Conservation (phyloP, 2,329 filamentous ascomycete genomes). For the Geosmithia putterillii region DNA sequence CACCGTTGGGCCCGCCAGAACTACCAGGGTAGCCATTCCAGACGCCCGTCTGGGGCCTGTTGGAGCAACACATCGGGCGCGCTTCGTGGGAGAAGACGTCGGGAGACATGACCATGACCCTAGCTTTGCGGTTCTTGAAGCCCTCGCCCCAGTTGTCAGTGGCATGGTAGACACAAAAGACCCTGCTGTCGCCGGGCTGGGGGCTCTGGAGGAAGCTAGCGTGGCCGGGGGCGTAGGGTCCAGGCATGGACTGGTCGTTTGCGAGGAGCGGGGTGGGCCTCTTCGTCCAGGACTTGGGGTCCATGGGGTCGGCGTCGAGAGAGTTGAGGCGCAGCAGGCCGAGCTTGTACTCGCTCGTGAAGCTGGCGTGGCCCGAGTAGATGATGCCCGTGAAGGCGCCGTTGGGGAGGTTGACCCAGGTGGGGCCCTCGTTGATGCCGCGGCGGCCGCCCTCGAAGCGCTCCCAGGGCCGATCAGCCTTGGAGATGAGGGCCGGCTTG, state of each 20-base stretch:
- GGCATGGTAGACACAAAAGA: slow-evolving; percentile 6
- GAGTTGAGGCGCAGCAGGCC: slow-evolving; percentile 2
- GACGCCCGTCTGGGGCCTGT: not conserved
- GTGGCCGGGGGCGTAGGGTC: slow-evolving; percentile 6
- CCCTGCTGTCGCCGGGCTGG: slow-evolving; percentile 4
- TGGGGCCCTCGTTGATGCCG: slow-evolving; percentile 7
- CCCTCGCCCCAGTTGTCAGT: slow-evolving; percentile 8
- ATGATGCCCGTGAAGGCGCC: slow-evolving; percentile 6
- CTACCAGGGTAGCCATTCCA: not conserved
- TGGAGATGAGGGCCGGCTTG: slow-evolving; percentile 4
- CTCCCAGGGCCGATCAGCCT: slow-evolving; percentile 5
- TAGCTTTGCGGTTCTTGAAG: slow-evolving; percentile 9
- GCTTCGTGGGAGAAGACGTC: slow-evolving; percentile 6
- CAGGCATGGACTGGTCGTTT: slow-evolving; percentile 5
- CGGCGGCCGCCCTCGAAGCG: slow-evolving; percentile 3
- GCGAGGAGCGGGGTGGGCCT: slow-evolving; percentile 4
- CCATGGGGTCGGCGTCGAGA: slow-evolving; percentile 4
- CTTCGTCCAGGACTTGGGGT: slow-evolving; percentile 5
- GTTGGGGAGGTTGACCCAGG: slow-evolving; percentile 6
- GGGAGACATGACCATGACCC: slow-evolving; percentile 6
- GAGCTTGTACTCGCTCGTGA: slow-evolving; percentile 7
- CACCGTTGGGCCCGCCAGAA: not conserved
- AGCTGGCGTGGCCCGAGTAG: slow-evolving; percentile 6
- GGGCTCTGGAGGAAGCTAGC: slow-evolving; percentile 11
- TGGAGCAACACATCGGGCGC: slow-evolving; percentile 7